Evolutionary conservation across 139 green algal genomes (phyloP), one percentile per base, ranked within the genome.

Genomic region (Klebsormidium nitens): DNA sequence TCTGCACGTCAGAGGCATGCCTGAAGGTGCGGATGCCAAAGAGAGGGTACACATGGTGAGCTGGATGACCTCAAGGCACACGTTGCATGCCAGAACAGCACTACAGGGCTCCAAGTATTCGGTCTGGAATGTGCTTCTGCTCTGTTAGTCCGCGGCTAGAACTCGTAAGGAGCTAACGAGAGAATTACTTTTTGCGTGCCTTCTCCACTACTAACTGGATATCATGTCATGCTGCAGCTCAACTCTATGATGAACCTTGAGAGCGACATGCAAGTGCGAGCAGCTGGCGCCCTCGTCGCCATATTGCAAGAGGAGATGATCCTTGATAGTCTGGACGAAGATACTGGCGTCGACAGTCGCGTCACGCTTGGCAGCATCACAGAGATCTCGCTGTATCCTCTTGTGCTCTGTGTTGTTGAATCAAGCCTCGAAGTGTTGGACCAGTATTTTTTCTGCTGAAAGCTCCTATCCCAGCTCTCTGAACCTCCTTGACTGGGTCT

Each of bases 221-320:
- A n/a, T n/a, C n/a, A n/a, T n/a, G n/a, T n/a, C n/a, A n/a, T n/a
- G n/a, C n/a, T n/a, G n/a, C n/a, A 72, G 64, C 46, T 72, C 64
- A 72, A 67, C 48, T 75, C 68, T 14, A 76, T 57, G 64, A 74
- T 76, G 5, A 77, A 48, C 26, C 52, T 76, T 32, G 44, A 62
- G 28, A 37, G 66, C 19, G 69, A 74, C 11, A 36, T 74, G 4
- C 69, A 76, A 76, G 69, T 76, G 28, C 67, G 69, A 56, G 69
- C 69, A 34, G 65, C 66, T n/a, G 69, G 69, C 29, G 69, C 34
- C 31, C 69, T 76, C 36, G 17, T 76, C 8, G 28, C 63, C 19
- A 64, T 71, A 36, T 26, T 76, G 11, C 69, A 76, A 42, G 29
- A 72, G 37, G 69, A 76, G 42, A 56, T 74, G 46, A 62, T 76